Base-by-base conservation (phyloP, 2,329 filamentous ascomycete genomes). In the Sporothrix euskadiensis region DNA sequence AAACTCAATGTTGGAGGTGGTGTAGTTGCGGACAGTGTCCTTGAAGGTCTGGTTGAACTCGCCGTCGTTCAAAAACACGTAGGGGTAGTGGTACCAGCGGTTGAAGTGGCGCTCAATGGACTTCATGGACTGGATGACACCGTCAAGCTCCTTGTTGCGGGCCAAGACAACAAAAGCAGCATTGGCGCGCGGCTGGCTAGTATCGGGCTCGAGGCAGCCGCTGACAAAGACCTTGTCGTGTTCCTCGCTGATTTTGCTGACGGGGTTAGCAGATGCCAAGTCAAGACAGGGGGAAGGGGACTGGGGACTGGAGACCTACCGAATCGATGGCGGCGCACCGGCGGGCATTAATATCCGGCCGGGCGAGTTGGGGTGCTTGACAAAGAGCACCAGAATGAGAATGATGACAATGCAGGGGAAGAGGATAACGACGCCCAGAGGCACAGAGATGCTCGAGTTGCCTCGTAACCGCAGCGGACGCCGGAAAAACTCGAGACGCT, bases 81-180 rank as follows among this genome's bases (percentile, higher is more conserved):
- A 99, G 35, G 96, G 96, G 82, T 99, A 99, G 83, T 98, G 90
- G 82, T 94, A 99, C 94, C 95, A 99, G 77, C 94, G 90, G 84
- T 99, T 99, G 89, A 99, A 99, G 83, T 99, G 96, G 78, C 96
- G 89, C 85, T 99, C 96, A 77, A 99, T 94, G 59, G 95, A 98
- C 85, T 98, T 98, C 82, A 99, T 88, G 10, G 96, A 98, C 82
- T 98, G 94, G 76, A 99, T 89, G 54, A 99, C 96, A 74, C 96
- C 96, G 0, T 97, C 94, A 76, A 99, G 83, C 84, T 99, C 96
- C 86, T 97, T 97, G 81, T 99, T 98, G 78, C 96, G 88, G 72
- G 96, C 96, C 74, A 99, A 88, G 54, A 99, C 94, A 76, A 99
- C 96, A 79, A 99, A 97, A 35, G 94, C 95, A 75, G 93, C 96